These are phyloP conservation scores for Pythium oligandrum DNA, from an alignment of 352 stramenopile genomes.

Conservation along the genomic window DNA sequence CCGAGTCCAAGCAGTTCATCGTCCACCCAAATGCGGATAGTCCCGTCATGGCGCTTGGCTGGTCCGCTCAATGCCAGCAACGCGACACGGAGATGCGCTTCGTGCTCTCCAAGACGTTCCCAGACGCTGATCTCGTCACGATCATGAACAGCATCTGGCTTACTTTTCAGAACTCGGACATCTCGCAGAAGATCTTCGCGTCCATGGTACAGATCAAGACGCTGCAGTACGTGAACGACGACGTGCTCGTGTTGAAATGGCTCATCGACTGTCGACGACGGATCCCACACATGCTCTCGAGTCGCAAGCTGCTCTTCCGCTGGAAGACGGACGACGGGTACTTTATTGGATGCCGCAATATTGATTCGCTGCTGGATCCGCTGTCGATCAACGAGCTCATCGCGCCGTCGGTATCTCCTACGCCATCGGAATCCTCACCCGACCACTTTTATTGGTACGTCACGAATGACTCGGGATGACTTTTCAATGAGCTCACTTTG, in stretches of 20 bases:
- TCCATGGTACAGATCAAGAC: conserved; percentile 15
- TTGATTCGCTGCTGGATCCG: conserved; percentile 10
- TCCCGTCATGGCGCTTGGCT: conserved; percentile 7
- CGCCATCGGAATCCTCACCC: conserved; percentile 11
- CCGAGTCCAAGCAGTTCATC: conserved; percentile 19
- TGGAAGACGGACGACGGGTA: conserved; percentile 21
- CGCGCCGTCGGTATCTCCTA: too few relatives aligned
- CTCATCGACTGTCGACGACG: conserved; percentile 19
- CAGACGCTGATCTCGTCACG: conserved; percentile 10
- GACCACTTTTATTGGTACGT: conserved; percentile 31
- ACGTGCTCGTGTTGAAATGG: conserved; percentile 20
- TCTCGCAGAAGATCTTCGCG: conserved; percentile 18
- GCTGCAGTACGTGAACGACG: conserved; percentile 21
- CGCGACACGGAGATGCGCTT: conserved; percentile 20
- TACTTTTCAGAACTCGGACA: conserved; percentile 14
- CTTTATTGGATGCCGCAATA: conserved; percentile 23
- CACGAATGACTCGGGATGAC: not conserved
- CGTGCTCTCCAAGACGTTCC: conserved; percentile 20
- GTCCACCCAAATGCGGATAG: conserved; percentile 10
- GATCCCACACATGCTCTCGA: conserved; percentile 15
- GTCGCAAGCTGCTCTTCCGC: conserved; percentile 22
- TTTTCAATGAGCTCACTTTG: not conserved
- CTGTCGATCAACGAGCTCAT: not conserved
- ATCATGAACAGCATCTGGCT: conserved; percentile 19
- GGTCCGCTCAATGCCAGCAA: conserved; percentile 13